phyloP scores from a whole-genome alignment of 768 basidiomycete species.

The Gymnopilus dilepis region DNA sequence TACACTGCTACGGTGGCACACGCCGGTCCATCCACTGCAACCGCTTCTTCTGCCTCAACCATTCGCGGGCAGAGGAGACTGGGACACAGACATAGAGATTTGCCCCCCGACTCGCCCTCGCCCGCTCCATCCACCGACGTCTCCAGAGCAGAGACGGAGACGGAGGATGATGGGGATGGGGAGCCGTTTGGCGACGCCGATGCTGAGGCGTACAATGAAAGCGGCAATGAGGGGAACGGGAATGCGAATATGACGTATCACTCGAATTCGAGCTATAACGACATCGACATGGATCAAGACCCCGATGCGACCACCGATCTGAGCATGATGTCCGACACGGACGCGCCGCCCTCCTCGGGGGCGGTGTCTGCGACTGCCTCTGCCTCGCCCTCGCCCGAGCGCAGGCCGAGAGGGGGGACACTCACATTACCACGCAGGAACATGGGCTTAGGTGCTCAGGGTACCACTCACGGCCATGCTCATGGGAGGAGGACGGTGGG shows the following conservation, averaged over 20 bases:
- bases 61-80: slow-evolving; percentile 48
- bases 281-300: neutral
- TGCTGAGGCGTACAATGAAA: too few relatives aligned
- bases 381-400: slow-evolving; percentile 39
- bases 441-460: neutral
- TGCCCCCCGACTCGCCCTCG: neutral
- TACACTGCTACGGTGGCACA: neutral
- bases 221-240: too few relatives aligned
- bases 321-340: slow-evolving; percentile 19
- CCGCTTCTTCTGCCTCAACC: too few relatives aligned
- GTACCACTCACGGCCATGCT: neutral
- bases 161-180: neutral
- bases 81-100: slow-evolving; percentile 39
- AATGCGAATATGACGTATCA: too few relatives aligned
- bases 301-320: too few relatives aligned
- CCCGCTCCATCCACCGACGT: neutral
- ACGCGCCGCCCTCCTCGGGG: slow-evolving; percentile 33
- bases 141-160: neutral
- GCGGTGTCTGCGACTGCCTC: neutral
- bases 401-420: slow-evolving; percentile 23
- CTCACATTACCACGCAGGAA: slow-evolving; percentile 24
- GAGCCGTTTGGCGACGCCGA: too few relatives aligned
- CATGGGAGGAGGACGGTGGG: slow-evolving; percentile 39
- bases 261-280: neutral
- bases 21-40: neutral